These are phyloP conservation scores for Aspergillus sclerotiicarbonarius DNA, from an alignment of 495 filamentous ascomycete species.

Conservation along the genomic window DNA sequence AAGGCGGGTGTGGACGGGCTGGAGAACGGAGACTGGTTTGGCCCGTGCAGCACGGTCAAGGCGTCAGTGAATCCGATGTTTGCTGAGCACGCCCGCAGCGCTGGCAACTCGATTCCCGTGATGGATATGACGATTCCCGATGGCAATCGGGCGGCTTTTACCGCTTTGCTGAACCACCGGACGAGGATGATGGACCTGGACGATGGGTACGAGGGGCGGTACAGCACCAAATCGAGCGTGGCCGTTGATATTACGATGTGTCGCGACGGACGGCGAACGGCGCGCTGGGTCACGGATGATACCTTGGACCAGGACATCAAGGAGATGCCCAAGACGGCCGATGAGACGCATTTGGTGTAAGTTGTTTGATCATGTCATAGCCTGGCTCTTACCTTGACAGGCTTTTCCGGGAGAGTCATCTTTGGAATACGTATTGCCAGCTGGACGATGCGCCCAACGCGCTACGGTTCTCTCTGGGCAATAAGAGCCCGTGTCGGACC, in stretches of 20 bases:
- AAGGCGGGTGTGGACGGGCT: conserved; percentile 12
- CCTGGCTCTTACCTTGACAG: neutral
- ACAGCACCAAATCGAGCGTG: conserved; percentile 3
- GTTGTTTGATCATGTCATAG: neutral
- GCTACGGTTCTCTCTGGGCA: conserved; percentile 11
- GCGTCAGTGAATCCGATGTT: neutral
- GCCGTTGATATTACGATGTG: conserved; percentile 9
- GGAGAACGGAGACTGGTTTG: conserved; percentile 16
- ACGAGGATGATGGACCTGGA: conserved; percentile 5
- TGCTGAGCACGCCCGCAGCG: neutral
- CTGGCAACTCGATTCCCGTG: conserved; percentile 8
- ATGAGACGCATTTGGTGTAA: conserved; percentile 15
- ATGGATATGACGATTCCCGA: conserved; percentile 13
- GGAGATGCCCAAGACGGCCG: conserved; percentile 5
- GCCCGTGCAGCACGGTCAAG: conserved; percentile 12
- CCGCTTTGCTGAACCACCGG: conserved; percentile 7
- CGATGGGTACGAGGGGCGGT: conserved; percentile 4
- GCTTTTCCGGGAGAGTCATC: conserved; percentile 16
- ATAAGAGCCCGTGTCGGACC: conserved; percentile 16
- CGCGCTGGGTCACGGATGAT: conserved; percentile 9
- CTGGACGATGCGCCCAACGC: conserved; percentile 11
- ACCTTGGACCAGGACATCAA: neutral
- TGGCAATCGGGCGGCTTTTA: neutral
- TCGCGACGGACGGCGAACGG: conserved; percentile 7
- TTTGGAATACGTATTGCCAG: conserved; percentile 14